A percentile compares a stretch with the other conserved stretches of the same genome.
Conservation (phyloP, 139 green algal species). For the Spirogloea muscicola region DNA sequence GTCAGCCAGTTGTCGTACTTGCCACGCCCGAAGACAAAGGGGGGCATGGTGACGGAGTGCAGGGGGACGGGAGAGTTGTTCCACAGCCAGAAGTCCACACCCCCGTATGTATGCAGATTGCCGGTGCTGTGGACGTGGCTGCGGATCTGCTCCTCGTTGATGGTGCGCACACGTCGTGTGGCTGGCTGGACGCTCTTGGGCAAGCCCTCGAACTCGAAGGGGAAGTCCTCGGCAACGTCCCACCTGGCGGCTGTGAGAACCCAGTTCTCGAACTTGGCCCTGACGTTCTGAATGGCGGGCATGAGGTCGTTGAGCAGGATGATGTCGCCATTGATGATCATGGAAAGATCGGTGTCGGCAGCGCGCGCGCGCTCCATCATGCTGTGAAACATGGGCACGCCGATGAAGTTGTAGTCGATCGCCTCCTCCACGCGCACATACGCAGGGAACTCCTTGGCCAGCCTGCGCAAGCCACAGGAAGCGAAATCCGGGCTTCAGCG, state of each 20-base stretch:
- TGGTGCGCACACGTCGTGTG: neutral
- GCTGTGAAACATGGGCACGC: conserved; percentile 27
- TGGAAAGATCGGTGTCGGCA: conserved; percentile 15
- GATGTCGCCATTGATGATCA: conserved; percentile 34
- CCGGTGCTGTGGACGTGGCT: neutral
- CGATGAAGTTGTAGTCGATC: conserved; percentile 27
- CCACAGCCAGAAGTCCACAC: conserved; percentile 28
- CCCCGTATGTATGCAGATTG: conserved; percentile 25
- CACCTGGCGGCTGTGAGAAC: conserved; percentile 16
- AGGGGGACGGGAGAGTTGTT: conserved; percentile 29
- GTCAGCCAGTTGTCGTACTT: conserved; percentile 41
- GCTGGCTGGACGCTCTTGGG: too few species aligned
- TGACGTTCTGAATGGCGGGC: conserved; percentile 15
- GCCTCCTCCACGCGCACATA: conserved; percentile 2
- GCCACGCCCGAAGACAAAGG: conserved; percentile 17
- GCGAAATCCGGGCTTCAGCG: too few species aligned
- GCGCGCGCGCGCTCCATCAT: conserved; percentile 24
- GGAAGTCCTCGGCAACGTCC: conserved; percentile 19
- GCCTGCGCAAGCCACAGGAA: conserved; percentile 7
- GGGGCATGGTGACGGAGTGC: conserved; percentile 6
- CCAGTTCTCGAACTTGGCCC: conserved; percentile 14
- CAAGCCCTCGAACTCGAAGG: conserved; percentile 16
- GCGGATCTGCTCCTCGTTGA: conserved; percentile 6
- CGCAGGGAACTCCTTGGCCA: conserved; percentile 7
- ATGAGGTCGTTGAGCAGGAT: conserved; percentile 37